Percentiles rank a stretch among this genome's conserved stretches.
Conservation (phyloP, 2,329 filamentous ascomycete species). For the Thielaviopsis euricoi region DNA sequence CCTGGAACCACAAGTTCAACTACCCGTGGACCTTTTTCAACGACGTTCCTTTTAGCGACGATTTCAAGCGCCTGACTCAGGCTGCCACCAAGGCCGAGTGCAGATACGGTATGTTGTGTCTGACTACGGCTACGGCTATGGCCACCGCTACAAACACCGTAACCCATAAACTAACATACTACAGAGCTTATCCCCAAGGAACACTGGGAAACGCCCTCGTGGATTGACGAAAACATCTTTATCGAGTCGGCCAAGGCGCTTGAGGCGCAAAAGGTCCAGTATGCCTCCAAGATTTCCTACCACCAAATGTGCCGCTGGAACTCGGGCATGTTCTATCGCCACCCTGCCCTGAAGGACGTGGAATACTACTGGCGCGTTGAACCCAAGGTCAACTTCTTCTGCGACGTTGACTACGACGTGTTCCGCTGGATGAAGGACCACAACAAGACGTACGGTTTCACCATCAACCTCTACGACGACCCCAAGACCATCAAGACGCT, state of each 20-base stretch:
- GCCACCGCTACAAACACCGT: neutral
- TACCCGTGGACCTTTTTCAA: conserved; percentile 99
- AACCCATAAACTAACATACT: conserved; percentile 13
- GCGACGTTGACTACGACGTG: conserved; percentile 94
- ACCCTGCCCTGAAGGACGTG: conserved; percentile 64
- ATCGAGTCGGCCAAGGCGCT: conserved; percentile 70
- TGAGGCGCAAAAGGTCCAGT: conserved; percentile 74
- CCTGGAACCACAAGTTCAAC: conserved; percentile 98
- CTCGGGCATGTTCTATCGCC: conserved; percentile 93
- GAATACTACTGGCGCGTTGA: conserved; percentile 98
- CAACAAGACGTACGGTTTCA: conserved; percentile 98
- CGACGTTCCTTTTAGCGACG: conserved; percentile 79
- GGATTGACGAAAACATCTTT: conserved; percentile 83
- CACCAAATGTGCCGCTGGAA: conserved; percentile 99
- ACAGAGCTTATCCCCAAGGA: conserved; percentile 78
- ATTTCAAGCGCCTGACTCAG: conserved; percentile 73
- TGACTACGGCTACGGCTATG: too few species aligned
- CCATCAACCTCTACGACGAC: conserved; percentile 89
- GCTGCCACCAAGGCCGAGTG: conserved; percentile 79
- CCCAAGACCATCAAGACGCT: conserved; percentile 71
- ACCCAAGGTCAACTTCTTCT: conserved; percentile 98
- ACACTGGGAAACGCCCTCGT: conserved; percentile 81
- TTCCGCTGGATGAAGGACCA: conserved; percentile 96
- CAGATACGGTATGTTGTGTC: conserved; percentile 48
- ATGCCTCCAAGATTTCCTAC: conserved; percentile 76